These are phyloP conservation scores for Mycosphaerelloides madeirae DNA, from an alignment of 2,329 filamentous ascomycete genomes.

Conservation along the genomic window DNA sequence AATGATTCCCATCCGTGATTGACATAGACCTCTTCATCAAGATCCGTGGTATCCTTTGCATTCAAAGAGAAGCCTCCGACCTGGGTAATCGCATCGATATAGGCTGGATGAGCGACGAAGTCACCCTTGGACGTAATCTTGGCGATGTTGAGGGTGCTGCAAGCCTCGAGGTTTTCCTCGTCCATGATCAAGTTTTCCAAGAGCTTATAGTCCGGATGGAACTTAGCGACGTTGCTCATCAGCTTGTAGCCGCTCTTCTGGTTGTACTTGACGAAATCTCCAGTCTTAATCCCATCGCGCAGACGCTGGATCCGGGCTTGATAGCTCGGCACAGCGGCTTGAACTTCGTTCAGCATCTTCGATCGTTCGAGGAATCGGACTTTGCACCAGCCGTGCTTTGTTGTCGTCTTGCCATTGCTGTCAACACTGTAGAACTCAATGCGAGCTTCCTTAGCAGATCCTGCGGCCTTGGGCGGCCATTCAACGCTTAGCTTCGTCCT, in stretches of 20 bases:
- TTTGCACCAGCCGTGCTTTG: conserved; percentile 6
- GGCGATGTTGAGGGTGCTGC: conserved; percentile 3
- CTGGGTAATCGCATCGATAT: conserved; percentile 36
- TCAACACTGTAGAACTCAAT: not conserved
- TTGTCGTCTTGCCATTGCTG: conserved; percentile 1
- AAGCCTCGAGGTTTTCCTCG: not conserved
- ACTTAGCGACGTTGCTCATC: conserved; percentile 6
- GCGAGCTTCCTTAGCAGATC: not conserved
- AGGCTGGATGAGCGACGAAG: not conserved
- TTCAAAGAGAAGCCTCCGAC: conserved; percentile 22
- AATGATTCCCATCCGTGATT: conserved; percentile 33
- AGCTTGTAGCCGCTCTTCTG: conserved; percentile 7
- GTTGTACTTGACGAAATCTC: conserved; percentile 2
- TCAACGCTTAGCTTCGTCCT: not conserved
- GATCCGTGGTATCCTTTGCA: conserved; percentile 24
- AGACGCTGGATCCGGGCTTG: not conserved
- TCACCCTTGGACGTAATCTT: not conserved
- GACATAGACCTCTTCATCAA: conserved; percentile 30
- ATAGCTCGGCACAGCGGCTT: not conserved
- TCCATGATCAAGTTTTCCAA: conserved; percentile 1
- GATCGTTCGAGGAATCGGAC: conserved; percentile 3
- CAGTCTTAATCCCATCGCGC: not conserved
- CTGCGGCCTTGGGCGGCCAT: not conserved
- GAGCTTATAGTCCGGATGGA: conserved; percentile 6
- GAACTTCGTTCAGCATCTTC: not conserved